phyloP scores from a whole-genome alignment of 163 green algal species.

The Prototheca cutis region DNA sequence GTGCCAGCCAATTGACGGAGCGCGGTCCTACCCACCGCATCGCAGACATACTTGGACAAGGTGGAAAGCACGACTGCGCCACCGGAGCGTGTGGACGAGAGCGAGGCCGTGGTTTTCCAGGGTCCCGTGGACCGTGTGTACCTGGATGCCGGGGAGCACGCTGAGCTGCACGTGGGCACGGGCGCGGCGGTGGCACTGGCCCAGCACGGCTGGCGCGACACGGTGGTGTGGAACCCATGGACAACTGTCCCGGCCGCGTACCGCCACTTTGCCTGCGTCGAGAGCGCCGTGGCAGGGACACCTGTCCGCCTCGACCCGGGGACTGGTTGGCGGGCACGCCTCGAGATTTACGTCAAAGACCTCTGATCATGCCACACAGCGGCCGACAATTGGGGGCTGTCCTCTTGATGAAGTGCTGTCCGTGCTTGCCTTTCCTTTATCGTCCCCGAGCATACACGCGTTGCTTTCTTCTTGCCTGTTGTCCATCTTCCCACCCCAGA shows the following conservation, averaged over 20 bases:
- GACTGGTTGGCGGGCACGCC: constrained; percentile 6
- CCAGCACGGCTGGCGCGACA: constrained; percentile 47
- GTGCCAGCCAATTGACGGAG: too few species aligned
- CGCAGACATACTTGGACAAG: constrained; percentile 33
- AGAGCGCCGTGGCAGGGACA: constrained; percentile 29
- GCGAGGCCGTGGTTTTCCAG: background rate
- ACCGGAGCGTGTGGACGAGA: background rate
- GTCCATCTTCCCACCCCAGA: too few species aligned
- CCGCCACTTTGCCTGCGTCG: constrained; percentile 71
- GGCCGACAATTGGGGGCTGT: too few species aligned
- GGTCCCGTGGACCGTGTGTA: constrained; percentile 59
- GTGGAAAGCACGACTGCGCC: background rate
- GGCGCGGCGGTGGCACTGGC: constrained; percentile 72
- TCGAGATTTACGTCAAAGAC: constrained; percentile 10
- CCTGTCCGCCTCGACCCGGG: constrained; percentile 11
- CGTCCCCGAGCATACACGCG: too few species aligned
- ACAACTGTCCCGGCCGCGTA: constrained; percentile 17
- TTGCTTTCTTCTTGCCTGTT: too few species aligned
- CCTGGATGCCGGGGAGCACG: constrained; percentile 52
- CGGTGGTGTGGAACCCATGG: constrained; percentile 51
- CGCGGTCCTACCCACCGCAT: background rate
- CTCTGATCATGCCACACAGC: constrained; percentile 11
- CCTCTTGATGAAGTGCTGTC: too few species aligned
- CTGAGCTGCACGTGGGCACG: constrained; percentile 75
- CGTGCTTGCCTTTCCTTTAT: too few species aligned